phyloP scores from a whole-genome alignment of 306 rosid species.

The Crataegus laevigata region DNA sequence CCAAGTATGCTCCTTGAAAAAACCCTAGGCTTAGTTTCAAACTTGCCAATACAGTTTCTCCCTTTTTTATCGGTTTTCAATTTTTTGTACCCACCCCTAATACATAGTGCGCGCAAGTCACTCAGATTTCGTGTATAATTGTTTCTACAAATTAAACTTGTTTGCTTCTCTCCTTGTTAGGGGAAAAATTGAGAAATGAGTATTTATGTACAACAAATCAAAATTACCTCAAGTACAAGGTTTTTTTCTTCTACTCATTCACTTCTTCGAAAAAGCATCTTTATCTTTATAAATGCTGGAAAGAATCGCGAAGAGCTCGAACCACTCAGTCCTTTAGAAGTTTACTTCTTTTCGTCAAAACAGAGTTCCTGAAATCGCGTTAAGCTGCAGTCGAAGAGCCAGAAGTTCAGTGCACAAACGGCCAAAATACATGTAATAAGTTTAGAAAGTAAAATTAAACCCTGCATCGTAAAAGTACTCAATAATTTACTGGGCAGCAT shows the following conservation, averaged over 20 bases:
- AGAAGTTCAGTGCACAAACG: not conserved
- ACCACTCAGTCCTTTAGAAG: not conserved
- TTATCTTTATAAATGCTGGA: not conserved
- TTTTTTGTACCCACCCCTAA: no score
- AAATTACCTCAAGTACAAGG: not conserved
- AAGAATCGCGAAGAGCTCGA: not conserved
- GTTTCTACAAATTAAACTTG: not conserved
- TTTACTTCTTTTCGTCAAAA: constrained; percentile 20
- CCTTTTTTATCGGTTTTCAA: fast-evolving
- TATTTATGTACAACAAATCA: not conserved
- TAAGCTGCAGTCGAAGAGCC: constrained; percentile 42
- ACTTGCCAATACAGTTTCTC: no score
- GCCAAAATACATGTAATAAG: not conserved
- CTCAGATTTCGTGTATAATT: no score
- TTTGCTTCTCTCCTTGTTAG: not conserved
- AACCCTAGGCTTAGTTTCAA: no score
- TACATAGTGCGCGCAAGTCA: no score
- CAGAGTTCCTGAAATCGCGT: constrained; percentile 53
- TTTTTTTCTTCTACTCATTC: not conserved
- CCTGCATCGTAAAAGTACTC: not conserved
- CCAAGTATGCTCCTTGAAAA: no score
- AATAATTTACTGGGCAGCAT: not conserved
- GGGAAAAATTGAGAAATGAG: not conserved
- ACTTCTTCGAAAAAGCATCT: not conserved
- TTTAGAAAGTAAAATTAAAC: not conserved